Evolutionary conservation across 176 grass and related monocot genomes (phyloP).

Genomic region (Aegilops tauschii): DNA sequence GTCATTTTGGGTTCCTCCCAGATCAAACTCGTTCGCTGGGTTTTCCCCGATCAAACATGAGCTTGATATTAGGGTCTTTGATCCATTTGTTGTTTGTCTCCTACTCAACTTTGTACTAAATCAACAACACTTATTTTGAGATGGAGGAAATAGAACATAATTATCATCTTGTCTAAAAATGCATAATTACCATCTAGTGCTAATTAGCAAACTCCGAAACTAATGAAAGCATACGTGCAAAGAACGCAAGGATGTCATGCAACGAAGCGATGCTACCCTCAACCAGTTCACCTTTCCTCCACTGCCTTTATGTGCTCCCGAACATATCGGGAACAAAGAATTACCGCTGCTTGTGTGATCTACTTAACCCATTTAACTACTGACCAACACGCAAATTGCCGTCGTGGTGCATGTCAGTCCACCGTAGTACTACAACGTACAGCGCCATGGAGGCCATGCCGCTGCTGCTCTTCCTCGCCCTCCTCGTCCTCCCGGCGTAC

Average conservation of each 20-base stretch:
- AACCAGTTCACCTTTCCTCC: constrained; percentile 42
- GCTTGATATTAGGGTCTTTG: too few species aligned
- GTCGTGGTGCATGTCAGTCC: background rate
- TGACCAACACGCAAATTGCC: background rate
- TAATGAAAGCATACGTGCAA: background rate
- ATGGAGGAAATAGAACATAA: too few species aligned
- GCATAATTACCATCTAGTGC: background rate
- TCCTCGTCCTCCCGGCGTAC: constrained; percentile 22
- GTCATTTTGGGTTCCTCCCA: too few species aligned
- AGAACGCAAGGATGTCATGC: constrained; percentile 33
- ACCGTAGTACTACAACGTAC: background rate
- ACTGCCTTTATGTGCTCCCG: constrained; percentile 32
- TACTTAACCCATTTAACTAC: constrained; percentile 22
- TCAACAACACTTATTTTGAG: too few species aligned
- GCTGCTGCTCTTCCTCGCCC: constrained; percentile 35
- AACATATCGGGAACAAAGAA: background rate
- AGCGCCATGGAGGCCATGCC: constrained; percentile 21
- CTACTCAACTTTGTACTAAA: too few species aligned
- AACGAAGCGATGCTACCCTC: constrained; percentile 17
- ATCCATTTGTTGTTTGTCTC: too few species aligned
- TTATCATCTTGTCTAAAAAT: too few species aligned
- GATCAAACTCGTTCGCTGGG: too few species aligned
- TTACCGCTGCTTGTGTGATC: background rate
- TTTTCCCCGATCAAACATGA: too few species aligned
- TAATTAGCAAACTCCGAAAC: background rate